phyloP scores from a whole-genome alignment of 2,329 filamentous ascomycete species.

The Aspergillus puulaauensis region DNA sequence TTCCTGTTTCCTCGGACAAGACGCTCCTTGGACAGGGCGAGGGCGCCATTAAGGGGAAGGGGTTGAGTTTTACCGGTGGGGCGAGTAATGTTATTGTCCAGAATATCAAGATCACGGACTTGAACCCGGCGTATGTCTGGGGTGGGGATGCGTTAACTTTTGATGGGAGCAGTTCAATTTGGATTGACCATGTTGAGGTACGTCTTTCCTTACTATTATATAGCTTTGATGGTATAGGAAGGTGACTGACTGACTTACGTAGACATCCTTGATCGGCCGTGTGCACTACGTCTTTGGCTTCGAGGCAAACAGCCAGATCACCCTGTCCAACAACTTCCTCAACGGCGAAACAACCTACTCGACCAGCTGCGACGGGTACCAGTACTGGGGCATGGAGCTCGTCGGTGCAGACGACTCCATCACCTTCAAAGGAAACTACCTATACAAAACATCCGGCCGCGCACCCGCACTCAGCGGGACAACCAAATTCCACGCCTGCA shows the following conservation, averaged over 20 bases:
- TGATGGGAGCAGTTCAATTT: slow-evolving; percentile 41
- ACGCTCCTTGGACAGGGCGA: slow-evolving; percentile 49
- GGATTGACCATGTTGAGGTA: slow-evolving; percentile 51
- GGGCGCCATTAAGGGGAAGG: slow-evolving; percentile 57
- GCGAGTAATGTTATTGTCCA: slow-evolving; percentile 59
- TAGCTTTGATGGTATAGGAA: background rate
- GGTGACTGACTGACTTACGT: slow-evolving; percentile 7
- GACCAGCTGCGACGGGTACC: slow-evolving; percentile 55
- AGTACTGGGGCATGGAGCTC: slow-evolving; percentile 58
- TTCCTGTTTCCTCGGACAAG: slow-evolving; percentile 56
- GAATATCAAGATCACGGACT: slow-evolving; percentile 52
- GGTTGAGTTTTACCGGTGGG: slow-evolving; percentile 44
- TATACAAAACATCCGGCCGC: slow-evolving; percentile 57
- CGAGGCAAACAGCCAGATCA: slow-evolving; percentile 48
- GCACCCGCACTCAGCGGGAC: slow-evolving; percentile 55
- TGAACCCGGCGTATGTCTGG: slow-evolving; percentile 57
- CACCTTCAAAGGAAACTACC: slow-evolving; percentile 57
- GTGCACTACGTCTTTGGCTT: slow-evolving; percentile 49
- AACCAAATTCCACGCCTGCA: slow-evolving; percentile 53
- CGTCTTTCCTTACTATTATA: background rate
- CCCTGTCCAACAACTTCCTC: slow-evolving; percentile 32
- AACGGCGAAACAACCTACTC: slow-evolving; percentile 56
- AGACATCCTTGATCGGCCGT: slow-evolving; percentile 40
- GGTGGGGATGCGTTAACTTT: slow-evolving; percentile 59
- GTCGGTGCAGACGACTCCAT: slow-evolving; percentile 53